Percentiles rank a stretch among this genome's conserved stretches.
phyloP scores from a whole-genome alignment of 495 filamentous ascomycete species.

The Penicillium nucicola region DNA sequence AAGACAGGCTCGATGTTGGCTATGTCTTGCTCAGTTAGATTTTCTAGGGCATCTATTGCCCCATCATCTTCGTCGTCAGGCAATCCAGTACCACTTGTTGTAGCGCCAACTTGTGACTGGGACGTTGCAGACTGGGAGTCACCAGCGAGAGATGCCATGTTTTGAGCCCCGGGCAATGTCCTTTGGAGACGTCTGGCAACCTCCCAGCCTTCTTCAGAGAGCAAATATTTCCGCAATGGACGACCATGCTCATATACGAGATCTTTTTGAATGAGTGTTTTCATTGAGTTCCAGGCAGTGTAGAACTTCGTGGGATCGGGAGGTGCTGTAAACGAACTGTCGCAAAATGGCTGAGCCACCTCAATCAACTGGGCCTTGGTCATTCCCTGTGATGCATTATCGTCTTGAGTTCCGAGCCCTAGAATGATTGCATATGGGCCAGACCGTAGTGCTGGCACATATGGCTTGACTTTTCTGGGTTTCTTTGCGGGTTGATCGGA shows the following conservation, averaged over 20 bases:
- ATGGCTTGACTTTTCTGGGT: constrained; percentile 60
- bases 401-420: constrained; percentile 59
- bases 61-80: constrained; percentile 1
- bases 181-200: constrained; percentile 66
- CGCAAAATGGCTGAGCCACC: constrained; percentile 67
- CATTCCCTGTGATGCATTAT: constrained; percentile 53
- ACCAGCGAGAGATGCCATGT: constrained; percentile 13
- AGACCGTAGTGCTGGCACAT: constrained; percentile 68
- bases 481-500: constrained; percentile 56
- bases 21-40: not conserved
- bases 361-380: constrained; percentile 69
- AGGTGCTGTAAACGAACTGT: constrained; percentile 70
- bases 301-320: constrained; percentile 66
- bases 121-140: not conserved
- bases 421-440: constrained; percentile 74
- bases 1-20: constrained; percentile 47
- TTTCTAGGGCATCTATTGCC: not conserved
- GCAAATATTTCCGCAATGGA: constrained; percentile 62
- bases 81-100: not conserved
- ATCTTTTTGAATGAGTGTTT: constrained; percentile 70
- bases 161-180: constrained; percentile 31
- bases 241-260: constrained; percentile 69
- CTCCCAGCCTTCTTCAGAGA: constrained; percentile 80
- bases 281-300: constrained; percentile 86
- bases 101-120: not conserved